Conservation (phyloP, 768 basidiomycete species). For the Antrodiella citrinella region DNA sequence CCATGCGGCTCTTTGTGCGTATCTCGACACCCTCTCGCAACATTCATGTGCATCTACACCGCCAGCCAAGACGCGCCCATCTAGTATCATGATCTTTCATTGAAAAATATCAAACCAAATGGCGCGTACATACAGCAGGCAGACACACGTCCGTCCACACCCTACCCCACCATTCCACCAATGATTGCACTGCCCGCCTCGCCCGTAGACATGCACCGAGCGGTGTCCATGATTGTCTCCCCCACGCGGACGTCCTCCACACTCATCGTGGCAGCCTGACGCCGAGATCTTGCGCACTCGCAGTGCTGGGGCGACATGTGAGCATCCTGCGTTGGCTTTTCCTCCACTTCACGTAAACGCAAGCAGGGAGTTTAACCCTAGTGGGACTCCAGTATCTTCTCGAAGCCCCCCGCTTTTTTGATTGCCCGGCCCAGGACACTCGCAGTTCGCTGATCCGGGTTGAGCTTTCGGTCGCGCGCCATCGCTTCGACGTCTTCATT, state of each 20-base stretch:
- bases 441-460: slow-evolving; percentile 76
- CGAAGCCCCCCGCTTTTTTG: slow-evolving; percentile 43
- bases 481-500: slow-evolving; percentile 67
- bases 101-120: not conserved
- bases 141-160: not conserved
- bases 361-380: no score
- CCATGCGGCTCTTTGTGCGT: no score
- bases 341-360: no score
- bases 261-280: not conserved
- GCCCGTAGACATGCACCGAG: not conserved
- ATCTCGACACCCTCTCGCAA: no score
- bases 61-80: no score
- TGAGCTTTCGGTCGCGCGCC: slow-evolving; percentile 72
- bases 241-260: not conserved
- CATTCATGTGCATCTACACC: no score
- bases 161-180: not conserved
- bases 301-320: no score
- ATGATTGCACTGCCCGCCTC: not conserved
- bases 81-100: no score
- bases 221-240: not conserved
- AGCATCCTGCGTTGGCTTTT: no score
- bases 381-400: no score
- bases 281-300: no score
- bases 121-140: not conserved
- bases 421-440: slow-evolving; percentile 68